Evolutionary conservation across 1,139 yeast species (phyloP).

Genomic region (Magnusiomyces ingens): DNA sequence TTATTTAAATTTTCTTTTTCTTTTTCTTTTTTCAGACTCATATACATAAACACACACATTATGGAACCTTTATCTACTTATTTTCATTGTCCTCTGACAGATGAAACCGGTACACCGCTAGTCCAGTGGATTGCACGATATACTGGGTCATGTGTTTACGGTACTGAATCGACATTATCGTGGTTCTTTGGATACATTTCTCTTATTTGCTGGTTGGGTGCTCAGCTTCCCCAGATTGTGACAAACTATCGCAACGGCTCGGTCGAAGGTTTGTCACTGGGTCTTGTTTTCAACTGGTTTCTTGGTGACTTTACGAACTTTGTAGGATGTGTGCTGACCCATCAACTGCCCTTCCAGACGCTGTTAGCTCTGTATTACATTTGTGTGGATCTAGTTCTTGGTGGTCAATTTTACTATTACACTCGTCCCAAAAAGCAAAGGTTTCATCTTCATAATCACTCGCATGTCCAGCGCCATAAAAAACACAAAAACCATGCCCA

Average conservation of each 20-base stretch:
- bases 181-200: conserved; percentile 44
- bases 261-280: conserved; percentile 81
- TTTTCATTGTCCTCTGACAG: conserved; percentile 10
- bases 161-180: conserved; percentile 25
- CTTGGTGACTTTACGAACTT: conserved; percentile 79
- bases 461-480: neutral
- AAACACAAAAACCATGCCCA: neutral
- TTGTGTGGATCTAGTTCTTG: conserved; percentile 61
- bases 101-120: conserved; percentile 17
- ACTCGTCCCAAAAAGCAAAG: conserved; percentile 21
- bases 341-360: conserved; percentile 71
- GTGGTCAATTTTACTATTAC: conserved; percentile 75
- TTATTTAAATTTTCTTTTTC: neutral
- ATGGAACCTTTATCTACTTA: conserved; percentile 6
- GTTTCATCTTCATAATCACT: neutral
- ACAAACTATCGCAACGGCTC: conserved; percentile 70
- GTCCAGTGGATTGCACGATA: conserved; percentile 27
- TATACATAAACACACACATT: neutral
- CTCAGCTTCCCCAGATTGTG: conserved; percentile 80
- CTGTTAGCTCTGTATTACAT: conserved; percentile 69
- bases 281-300: conserved; percentile 71
- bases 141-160: conserved; percentile 31
- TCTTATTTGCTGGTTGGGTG: conserved; percentile 68
- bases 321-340: conserved; percentile 70
- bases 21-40: neutral